A percentile compares a stretch with the other conserved stretches of the same genome.
These are phyloP conservation scores for Chlorella ohadii DNA, from an alignment of 139 green algal genomes.

Conservation along the genomic window DNA sequence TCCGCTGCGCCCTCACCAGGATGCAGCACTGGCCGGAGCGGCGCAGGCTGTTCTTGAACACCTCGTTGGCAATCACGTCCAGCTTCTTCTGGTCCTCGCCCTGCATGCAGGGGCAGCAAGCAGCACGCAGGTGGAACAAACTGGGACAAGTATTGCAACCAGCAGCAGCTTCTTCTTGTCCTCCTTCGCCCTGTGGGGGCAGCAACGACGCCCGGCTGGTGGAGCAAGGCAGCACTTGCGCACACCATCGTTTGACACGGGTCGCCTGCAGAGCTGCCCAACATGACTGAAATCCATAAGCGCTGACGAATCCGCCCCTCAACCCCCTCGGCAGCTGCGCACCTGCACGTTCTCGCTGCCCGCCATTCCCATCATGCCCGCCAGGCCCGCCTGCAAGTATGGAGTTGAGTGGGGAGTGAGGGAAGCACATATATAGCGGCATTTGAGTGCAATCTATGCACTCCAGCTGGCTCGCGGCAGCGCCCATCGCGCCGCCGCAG, in stretches of 20 bases:
- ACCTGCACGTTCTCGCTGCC: conserved; percentile 66
- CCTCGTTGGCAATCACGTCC: conserved; percentile 76
- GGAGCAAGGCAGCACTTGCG: too few relatives aligned
- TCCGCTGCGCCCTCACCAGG: conserved; percentile 41
- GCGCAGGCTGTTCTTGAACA: conserved; percentile 68
- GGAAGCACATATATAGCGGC: too few relatives aligned
- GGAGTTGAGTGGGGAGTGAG: not conserved
- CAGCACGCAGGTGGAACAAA: too few relatives aligned
- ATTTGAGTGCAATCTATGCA: too few relatives aligned
- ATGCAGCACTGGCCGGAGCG: conserved; percentile 61
- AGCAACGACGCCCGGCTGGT: too few relatives aligned
- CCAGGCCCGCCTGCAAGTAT: conserved; percentile 55
- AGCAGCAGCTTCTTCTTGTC: conserved; percentile 83
- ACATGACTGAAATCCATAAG: too few relatives aligned
- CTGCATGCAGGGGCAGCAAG: conserved; percentile 17
- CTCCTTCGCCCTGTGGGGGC: conserved; percentile 55
- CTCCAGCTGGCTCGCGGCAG: too few relatives aligned
- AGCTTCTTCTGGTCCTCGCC: conserved; percentile 82
- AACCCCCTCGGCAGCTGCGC: not conserved
- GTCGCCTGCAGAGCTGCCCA: too few relatives aligned
- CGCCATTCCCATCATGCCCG: conserved; percentile 64
- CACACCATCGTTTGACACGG: too few relatives aligned
- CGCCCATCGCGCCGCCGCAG: too few relatives aligned
- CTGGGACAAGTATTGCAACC: too few relatives aligned
- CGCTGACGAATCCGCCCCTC: too few relatives aligned